These are phyloP conservation scores for Nicotiana tomentosiformis DNA, from an alignment of 257 asterid species.

Conservation along the genomic window DNA sequence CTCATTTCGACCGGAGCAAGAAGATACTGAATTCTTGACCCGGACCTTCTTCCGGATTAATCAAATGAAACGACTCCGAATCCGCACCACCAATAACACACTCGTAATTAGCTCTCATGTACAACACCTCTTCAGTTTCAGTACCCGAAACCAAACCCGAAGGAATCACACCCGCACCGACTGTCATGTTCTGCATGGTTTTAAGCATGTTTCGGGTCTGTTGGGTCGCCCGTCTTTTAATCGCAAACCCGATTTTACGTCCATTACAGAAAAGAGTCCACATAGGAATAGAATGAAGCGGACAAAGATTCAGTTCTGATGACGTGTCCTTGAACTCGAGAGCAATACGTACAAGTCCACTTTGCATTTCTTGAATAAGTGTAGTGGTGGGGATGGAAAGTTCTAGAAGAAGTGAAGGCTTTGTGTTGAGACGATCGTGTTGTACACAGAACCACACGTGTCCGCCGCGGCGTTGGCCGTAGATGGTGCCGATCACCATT, in stretches of 20 bases:
- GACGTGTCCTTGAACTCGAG: slow-evolving; percentile 69
- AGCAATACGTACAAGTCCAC: slow-evolving; percentile 72
- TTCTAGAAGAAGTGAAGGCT: slow-evolving; percentile 71
- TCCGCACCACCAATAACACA: slow-evolving; percentile 75
- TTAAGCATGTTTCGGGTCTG: slow-evolving; percentile 55
- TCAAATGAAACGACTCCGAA: slow-evolving; percentile 85
- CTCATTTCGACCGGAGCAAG: slow-evolving; percentile 71
- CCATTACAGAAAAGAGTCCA: slow-evolving; percentile 92
- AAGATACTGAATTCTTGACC: slow-evolving; percentile 91
- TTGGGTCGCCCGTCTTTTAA: slow-evolving; percentile 47
- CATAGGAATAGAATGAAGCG: slow-evolving; percentile 62
- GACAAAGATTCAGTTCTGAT: slow-evolving; percentile 54
- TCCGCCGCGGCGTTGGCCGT: slow-evolving; percentile 78
- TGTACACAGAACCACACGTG: slow-evolving; percentile 95
- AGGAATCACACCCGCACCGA: slow-evolving; percentile 92
- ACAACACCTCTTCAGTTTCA: slow-evolving; percentile 67
- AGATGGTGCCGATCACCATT: slow-evolving; percentile 91
- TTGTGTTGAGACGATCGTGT: slow-evolving; percentile 54
- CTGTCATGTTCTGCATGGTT: slow-evolving; percentile 74
- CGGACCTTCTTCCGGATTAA: slow-evolving; percentile 78
- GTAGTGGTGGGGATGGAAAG: slow-evolving; percentile 75
- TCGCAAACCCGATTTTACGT: slow-evolving; percentile 72
- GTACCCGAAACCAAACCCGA: slow-evolving; percentile 44
- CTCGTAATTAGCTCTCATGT: slow-evolving; percentile 94
- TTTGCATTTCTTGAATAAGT: slow-evolving; percentile 74